Conservation (phyloP, 805 yeast genomes). For the Candida stauntonica region DNA sequence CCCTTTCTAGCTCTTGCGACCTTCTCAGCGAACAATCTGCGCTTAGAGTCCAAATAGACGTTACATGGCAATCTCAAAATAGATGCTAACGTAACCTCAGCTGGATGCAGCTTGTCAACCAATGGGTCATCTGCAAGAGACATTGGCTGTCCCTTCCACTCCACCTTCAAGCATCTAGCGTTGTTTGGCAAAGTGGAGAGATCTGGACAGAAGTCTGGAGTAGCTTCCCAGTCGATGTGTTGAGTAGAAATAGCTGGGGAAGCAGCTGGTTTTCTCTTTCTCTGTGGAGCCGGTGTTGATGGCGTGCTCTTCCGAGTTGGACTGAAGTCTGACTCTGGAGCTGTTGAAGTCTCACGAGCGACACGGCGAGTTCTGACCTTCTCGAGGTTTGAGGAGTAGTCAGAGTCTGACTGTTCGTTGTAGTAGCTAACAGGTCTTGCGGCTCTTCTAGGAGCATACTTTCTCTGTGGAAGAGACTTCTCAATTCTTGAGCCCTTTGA, state of each 20-base stretch:
- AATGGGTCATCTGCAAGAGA: conserved; percentile 78
- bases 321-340: conserved; percentile 26
- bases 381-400: conserved; percentile 33
- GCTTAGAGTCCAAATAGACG: conserved; percentile 75
- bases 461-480: conserved; percentile 16
- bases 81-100: conserved; percentile 82
- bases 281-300: conserved; percentile 29
- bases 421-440: conserved; percentile 12
- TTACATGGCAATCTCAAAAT: conserved; percentile 85
- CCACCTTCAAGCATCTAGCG: conserved; percentile 73
- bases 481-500: conserved; percentile 22
- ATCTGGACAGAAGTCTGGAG: conserved; percentile 84
- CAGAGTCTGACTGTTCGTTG: conserved; percentile 29
- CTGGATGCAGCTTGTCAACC: conserved; percentile 74
- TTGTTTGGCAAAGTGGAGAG: conserved; percentile 61
- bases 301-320: conserved; percentile 25
- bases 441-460: conserved; percentile 24
- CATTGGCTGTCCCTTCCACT: conserved; percentile 99
- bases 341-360: conserved; percentile 34
- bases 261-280: conserved; percentile 38
- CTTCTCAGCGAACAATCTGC: conserved; percentile 86
- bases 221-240: conserved; percentile 58
- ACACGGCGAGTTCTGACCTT: conserved; percentile 59
- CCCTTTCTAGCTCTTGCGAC: conserved; percentile 70
- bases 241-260: conserved; percentile 41